Percentiles rank a stretch among this genome's conserved stretches.
Conservation (phyloP, 2,329 filamentous ascomycete species). For the Furcasterigmium sp. region DNA sequence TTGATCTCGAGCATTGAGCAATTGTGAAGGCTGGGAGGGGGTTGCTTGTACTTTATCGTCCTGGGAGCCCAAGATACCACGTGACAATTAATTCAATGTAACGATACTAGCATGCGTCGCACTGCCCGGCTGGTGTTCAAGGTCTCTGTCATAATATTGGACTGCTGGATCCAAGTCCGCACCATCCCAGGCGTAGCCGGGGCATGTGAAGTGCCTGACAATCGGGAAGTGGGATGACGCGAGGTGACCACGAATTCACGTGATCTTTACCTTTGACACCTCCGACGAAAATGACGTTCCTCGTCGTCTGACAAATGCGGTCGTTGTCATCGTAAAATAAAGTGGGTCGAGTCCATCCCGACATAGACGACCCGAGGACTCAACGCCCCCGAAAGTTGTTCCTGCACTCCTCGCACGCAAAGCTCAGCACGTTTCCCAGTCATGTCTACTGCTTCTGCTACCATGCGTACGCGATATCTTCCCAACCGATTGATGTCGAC, state of each 20-base stretch:
- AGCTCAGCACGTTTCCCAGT: slow-evolving; percentile 2
- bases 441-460: slow-evolving; percentile 22
- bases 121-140: too few species aligned
- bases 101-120: too few species aligned
- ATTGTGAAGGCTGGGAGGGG: slow-evolving; percentile 30
- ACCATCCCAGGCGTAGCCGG: too few species aligned
- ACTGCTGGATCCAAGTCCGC: too few species aligned
- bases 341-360: slow-evolving; percentile 7
- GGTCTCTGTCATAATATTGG: too few species aligned
- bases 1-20: slow-evolving; percentile 54
- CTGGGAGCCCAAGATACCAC: background rate
- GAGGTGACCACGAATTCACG: background rate
- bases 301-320: slow-evolving; percentile 12
- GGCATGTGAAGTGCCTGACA: background rate
- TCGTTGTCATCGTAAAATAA: slow-evolving; percentile 9
- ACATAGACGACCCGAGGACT: slow-evolving; percentile 2
- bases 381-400: background rate
- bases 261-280: background rate
- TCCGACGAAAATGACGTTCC: slow-evolving; percentile 1
- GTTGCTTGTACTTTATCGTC: background rate
- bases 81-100: too few species aligned
- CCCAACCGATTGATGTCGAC: background rate
- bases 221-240: background rate
- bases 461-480: slow-evolving; percentile 19
- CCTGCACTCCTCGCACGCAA: background rate